These are phyloP conservation scores for Trifolium subterraneum DNA, from an alignment of 306 rosid species.

Conservation along the genomic window DNA sequence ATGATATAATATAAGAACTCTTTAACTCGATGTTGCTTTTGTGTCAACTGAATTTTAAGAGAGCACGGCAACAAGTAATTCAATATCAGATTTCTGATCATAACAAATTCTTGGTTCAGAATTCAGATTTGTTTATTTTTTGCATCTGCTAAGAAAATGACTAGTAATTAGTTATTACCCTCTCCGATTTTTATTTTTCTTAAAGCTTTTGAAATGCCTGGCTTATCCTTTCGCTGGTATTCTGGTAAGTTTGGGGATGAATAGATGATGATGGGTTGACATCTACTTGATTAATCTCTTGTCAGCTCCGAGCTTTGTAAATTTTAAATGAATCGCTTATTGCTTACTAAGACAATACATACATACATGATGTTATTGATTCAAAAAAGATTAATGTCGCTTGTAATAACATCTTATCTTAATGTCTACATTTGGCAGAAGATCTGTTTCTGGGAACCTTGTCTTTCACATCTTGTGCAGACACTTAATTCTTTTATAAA, in stretches of 20 bases:
- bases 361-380: not conserved
- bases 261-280: not conserved
- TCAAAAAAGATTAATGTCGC: slow-evolving; percentile 6
- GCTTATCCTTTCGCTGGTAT: not conserved
- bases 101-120: not conserved
- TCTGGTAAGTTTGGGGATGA: not conserved
- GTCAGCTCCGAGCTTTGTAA: slow-evolving; percentile 1
- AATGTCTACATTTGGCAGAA: slow-evolving; percentile 4
- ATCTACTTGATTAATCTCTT: slow-evolving; percentile 7
- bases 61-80: not conserved
- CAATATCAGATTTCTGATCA: slow-evolving; percentile 1
- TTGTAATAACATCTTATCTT: not conserved
- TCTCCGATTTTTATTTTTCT: not conserved
- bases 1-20: not conserved
- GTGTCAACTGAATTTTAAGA: not conserved
- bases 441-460: slow-evolving; percentile 2
- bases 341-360: not conserved
- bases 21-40: slow-evolving; percentile 1
- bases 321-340: slow-evolving; percentile 5
- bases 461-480: slow-evolving; percentile 11
- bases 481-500: slow-evolving; percentile 18
- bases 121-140: slow-evolving; percentile 11
- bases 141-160: not conserved
- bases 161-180: not conserved
- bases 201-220: not conserved